phyloP scores from a whole-genome alignment of 495 filamentous ascomycete genomes.

The Penicillium dipodomyicola region DNA sequence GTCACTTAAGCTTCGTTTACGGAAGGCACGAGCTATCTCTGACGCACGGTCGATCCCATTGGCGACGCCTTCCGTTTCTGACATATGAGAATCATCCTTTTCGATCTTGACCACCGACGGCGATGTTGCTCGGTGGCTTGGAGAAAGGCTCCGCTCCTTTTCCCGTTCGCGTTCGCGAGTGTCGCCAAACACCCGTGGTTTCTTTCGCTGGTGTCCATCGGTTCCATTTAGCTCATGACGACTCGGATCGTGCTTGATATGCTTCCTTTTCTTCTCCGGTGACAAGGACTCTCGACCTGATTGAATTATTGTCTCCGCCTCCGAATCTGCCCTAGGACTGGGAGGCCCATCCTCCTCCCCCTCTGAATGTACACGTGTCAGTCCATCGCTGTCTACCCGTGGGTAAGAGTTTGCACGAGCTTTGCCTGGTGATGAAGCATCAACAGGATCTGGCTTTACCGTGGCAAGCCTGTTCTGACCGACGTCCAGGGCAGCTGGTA shows the following conservation, averaged over 20 bases:
- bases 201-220: conserved; percentile 55
- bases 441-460: conserved; percentile 35
- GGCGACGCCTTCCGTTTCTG: conserved; percentile 25
- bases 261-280: conserved; percentile 65
- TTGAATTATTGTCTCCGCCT: conserved; percentile 78
- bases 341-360: conserved; percentile 35
- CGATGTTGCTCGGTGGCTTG: conserved; percentile 30
- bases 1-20: conserved; percentile 47
- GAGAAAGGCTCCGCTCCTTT: conserved; percentile 27
- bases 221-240: conserved; percentile 28
- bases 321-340: conserved; percentile 60
- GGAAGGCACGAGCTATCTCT: conserved; percentile 27
- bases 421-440: conserved; percentile 29
- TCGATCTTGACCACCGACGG: conserved; percentile 39
- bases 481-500: conserved; percentile 46
- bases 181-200: conserved; percentile 32
- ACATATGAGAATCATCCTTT: conserved; percentile 33
- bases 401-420: conserved; percentile 18
- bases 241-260: conserved; percentile 62
- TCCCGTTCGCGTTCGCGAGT: conserved; percentile 17
- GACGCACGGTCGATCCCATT: conserved; percentile 15
- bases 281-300: conserved; percentile 69
- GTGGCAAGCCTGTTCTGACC: conserved; percentile 36
- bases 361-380: conserved; percentile 24
- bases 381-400: conserved; percentile 23